A percentile compares a stretch with the other conserved stretches of the same genome.
Conservation (phyloP, 164 flowering plant genomes). For the Akebia trifoliata region DNA sequence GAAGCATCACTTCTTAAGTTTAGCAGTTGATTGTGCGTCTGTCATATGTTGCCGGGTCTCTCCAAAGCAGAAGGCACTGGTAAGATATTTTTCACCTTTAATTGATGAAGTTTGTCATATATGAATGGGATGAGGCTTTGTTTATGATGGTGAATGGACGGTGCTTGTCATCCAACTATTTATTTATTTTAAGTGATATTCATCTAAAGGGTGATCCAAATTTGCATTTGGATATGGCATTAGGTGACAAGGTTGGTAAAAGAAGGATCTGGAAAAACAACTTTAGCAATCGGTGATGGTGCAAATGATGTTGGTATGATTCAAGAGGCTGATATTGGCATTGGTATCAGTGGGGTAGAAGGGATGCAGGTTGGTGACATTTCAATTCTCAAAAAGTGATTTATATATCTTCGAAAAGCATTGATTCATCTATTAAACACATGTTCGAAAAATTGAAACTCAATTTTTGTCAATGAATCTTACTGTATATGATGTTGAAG, state of each 20-base stretch:
- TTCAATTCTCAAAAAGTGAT: slow-evolving; percentile 17
- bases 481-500: not conserved
- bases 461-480: not conserved
- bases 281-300: slow-evolving; percentile 97
- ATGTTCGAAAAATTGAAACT: too few relatives aligned
- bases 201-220: not conserved
- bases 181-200: not conserved
- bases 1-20: slow-evolving; percentile 64
- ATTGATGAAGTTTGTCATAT: not conserved
- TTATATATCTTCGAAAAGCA: not conserved
- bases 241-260: slow-evolving; percentile 94
- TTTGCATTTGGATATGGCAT: slow-evolving; percentile 6
- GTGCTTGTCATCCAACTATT: not conserved
- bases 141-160: not conserved
- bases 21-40: slow-evolving; percentile 94
- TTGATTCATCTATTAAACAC: not conserved
- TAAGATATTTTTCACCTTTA: slow-evolving; percentile 22
- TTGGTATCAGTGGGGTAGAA: slow-evolving; percentile 98
- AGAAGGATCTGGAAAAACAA: slow-evolving; percentile 85
- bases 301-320: slow-evolving; percentile 99
- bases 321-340: slow-evolving; percentile 99
- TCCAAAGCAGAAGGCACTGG: slow-evolving; percentile 98
- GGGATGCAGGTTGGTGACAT: slow-evolving; percentile 93
- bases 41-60: slow-evolving; percentile 99
- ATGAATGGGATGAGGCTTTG: too few relatives aligned